Evolutionary conservation across 2,329 filamentous ascomycete species (phyloP), one percentile per base, ranked within the genome.

Genomic region (Fusarium abutilonis): DNA sequence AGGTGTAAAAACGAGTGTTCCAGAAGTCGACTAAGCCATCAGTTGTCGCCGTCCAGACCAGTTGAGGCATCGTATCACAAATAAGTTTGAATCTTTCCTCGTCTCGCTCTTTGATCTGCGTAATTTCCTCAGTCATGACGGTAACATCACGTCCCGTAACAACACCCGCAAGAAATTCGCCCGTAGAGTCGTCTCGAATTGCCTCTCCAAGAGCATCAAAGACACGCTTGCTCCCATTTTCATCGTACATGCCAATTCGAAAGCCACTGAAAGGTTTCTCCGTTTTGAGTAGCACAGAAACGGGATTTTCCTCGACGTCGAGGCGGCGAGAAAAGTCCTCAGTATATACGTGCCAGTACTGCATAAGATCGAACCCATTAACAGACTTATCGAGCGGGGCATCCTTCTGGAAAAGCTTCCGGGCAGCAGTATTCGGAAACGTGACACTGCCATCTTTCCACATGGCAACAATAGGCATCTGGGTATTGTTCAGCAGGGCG

Each of bases 361-460:
- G 72, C 1, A 91, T 74, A 9, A 91, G 79, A 48, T 90, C 82
- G 49, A 80, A 78, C 0, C 82, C 83, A 34, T 85, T 80, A 3
- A 73, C 71, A 3, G 75, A 73, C 1, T 73, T 72, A 7, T 78
- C 76, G 2, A 79, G 67, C 32, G 80, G 77, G 4, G 76, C 74
- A 13, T 78, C 73, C 9, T 76, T 73, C 21, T 77, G 70, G 56
- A 87, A 80, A n/a, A 89, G 73, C 4, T 76, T 73, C 11, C 83
- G 78, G 11, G 84, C 84, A 4, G 89, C 89, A 65, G 83, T 85
- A 69, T 94, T 94, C 4, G 90, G 88, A 39, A 92, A 87, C 0
- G 86, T 87, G 42, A 92, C 86, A 43, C 85, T 89, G 49, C 89
- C 86, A 64, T 94, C 91, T 70, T 88, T 89, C 91, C 91, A 93